These are phyloP conservation scores for Helianthus annuus DNA, from an alignment of 129 eudicot genomes.

Conservation along the genomic window DNA sequence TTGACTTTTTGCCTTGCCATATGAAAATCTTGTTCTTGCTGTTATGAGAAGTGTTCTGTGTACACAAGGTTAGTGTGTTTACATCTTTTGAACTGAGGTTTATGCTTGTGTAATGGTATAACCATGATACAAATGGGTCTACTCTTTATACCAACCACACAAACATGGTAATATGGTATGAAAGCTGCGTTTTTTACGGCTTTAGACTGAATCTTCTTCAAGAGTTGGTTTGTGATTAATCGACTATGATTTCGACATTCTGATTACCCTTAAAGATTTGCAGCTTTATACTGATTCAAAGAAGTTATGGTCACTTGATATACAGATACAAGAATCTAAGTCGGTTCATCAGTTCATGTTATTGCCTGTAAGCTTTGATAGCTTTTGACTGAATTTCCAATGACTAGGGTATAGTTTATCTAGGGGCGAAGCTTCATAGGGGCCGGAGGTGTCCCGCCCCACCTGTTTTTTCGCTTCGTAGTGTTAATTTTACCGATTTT, in stretches of 20 bases:
- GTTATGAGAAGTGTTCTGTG: background rate
- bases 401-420: background rate
- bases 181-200: background rate
- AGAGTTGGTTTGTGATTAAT: background rate
- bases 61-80: background rate
- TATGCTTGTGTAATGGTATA: background rate
- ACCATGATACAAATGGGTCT: constrained; percentile 7
- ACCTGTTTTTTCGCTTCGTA: too few species aligned
- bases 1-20: background rate
- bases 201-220: background rate
- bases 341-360: background rate
- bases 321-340: background rate
- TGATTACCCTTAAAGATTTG: background rate
- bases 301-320: background rate
- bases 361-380: background rate
- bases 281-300: background rate
- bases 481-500: too few species aligned
- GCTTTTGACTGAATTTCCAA: background rate
- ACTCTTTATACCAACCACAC: background rate
- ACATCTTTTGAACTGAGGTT: constrained; percentile 4
- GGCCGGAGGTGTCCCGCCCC: too few species aligned
- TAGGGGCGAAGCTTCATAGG: too few species aligned
- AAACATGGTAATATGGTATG: background rate
- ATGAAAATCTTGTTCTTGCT: constrained; percentile 1
- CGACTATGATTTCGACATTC: background rate